A percentile compares a stretch with the other conserved stretches of the same genome.
Evolutionary conservation across 305 asterid genomes (phyloP).

Genomic region (Fraxinus baroniana): DNA sequence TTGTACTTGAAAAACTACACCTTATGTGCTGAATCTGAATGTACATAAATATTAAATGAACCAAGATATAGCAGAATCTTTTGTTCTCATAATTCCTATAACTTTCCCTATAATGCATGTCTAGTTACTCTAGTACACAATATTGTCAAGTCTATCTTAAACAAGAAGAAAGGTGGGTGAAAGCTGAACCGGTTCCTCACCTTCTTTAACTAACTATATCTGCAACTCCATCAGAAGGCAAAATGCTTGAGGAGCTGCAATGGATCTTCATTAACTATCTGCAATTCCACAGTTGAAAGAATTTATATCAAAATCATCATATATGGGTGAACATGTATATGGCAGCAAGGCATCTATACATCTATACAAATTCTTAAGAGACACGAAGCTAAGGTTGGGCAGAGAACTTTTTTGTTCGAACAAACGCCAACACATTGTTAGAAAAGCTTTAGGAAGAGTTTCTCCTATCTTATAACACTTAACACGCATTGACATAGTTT

Average conservation of each 20-base stretch:
- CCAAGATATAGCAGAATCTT: neutral
- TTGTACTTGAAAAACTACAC: neutral
- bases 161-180: slow-evolving; percentile 21
- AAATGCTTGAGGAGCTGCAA: slow-evolving; percentile 44
- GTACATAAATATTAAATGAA: neutral
- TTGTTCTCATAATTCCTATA: neutral
- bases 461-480: neutral
- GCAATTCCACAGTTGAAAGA: slow-evolving; percentile 16
- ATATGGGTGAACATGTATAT: neutral
- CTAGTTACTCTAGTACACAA: neutral
- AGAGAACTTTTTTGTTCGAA: neutral
- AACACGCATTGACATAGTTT: neutral
- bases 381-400: neutral
- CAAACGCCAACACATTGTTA: neutral
- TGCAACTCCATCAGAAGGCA: neutral
- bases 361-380: neutral
- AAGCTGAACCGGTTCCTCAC: neutral
- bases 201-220: neutral
- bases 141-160: slow-evolving; percentile 30
- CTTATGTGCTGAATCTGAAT: neutral
- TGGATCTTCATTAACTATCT: slow-evolving; percentile 51
- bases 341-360: neutral
- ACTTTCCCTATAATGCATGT: neutral
- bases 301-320: neutral
- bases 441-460: neutral